Evolutionary conservation across 2,329 filamentous ascomycete species (phyloP), one percentile per base, ranked within the genome.

Genomic region (Phialophora verrucosa): DNA sequence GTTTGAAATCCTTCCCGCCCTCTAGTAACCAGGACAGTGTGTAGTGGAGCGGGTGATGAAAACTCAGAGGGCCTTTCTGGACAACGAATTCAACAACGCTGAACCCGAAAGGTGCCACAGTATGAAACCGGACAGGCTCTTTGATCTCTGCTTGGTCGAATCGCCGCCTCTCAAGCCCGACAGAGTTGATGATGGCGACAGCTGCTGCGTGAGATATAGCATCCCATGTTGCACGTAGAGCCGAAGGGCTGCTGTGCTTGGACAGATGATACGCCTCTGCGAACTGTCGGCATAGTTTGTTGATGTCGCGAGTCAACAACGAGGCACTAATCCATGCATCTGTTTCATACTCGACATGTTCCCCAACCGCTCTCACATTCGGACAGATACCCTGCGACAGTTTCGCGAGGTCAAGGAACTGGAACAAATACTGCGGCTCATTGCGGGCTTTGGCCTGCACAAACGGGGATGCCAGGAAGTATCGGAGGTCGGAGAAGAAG

Each of bases 321-420:
- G 93, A 97, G 3, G 95, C 94, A 65, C 92, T 96, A 61, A 99
- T 98, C 95, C 95, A 99, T 23, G 92, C 91, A 79, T 99, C 96
- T 1, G 93, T 96, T 78, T 99, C 95, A 75, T 98, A 99, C 77
- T 99, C 96, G 35, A 99, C 91, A 76, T 99, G 95, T 75, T 98
- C 95, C 17, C 93, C 93, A 25, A 97, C 87, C 2, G 94, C 95
- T 68, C 96, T 87, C 54, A 93, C 84, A 74, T 98, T 99, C 1
- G 95, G 95, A 73, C 94, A 97, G 63, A 99, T 97, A 31, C 95
- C 94, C 80, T 99, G 96, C 71, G 97, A 93, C 54, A 99, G 85
- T 78, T 97, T 97, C 70, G 97, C 92, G 17, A 99, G 83, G 75
- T 99, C 96, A 53, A 99, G 83, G 78, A 98, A 99, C 75, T 99